These are phyloP conservation scores for Epipyxis sp. DNA, from an alignment of 108 stramenopile species.

Conservation along the genomic window DNA sequence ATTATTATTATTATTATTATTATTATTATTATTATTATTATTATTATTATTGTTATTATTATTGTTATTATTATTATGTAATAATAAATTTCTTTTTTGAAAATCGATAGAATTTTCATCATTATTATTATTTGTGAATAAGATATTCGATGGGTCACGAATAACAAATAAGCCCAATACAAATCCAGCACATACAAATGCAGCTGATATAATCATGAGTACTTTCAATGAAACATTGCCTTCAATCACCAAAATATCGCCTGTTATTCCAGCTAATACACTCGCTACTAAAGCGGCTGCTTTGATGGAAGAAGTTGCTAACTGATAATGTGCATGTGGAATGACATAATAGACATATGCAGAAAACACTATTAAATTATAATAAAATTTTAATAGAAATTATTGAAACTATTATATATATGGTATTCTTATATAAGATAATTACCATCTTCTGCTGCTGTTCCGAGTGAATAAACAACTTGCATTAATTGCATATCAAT, in stretches of 20 bases:
- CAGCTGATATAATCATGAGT: conserved; percentile 6
- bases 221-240: neutral
- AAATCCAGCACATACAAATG: neutral
- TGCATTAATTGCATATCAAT: neutral
- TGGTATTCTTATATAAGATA: neutral
- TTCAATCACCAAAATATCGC: conserved; percentile 14
- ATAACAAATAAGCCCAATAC: neutral
- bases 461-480: neutral
- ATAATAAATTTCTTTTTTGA: neutral
- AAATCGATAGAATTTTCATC: neutral
- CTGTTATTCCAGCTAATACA: neutral
- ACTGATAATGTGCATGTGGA: neutral
- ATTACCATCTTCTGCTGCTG: conserved; percentile 14
- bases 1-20: no score
- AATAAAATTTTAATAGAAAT: neutral
- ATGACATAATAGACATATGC: neutral
- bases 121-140: neutral
- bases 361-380: neutral
- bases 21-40: no score
- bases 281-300: neutral
- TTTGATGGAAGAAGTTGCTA: neutral
- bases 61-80: no score
- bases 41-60: no score
- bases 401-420: neutral
- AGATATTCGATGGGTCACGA: neutral